These are phyloP conservation scores for Metschnikowia amazonensis DNA, from an alignment of 805 yeast species.

Conservation along the genomic window DNA sequence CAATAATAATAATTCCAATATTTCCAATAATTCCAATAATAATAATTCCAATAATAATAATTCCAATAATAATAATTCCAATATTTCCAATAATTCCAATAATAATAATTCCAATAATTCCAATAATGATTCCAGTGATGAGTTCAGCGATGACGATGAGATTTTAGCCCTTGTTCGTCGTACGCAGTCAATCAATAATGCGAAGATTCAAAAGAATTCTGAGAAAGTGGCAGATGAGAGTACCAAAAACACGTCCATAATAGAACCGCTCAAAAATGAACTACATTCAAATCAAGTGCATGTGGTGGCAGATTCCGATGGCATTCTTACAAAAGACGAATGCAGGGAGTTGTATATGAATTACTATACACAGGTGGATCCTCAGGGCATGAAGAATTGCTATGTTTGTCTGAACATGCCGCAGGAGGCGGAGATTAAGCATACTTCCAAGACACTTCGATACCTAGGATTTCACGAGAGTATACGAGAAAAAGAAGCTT, in stretches of 20 bases:
- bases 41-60: too few relatives aligned
- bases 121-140: slow-evolving; percentile 3
- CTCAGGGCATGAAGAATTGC: slow-evolving; percentile 5
- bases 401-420: neutral
- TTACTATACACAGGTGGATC: slow-evolving; percentile 27
- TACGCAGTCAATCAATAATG: slow-evolving; percentile 16
- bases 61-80: too few relatives aligned
- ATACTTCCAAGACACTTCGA: neutral
- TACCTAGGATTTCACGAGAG: slow-evolving; percentile 1
- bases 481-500: too few relatives aligned
- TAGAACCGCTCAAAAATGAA: neutral
- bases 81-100: too few relatives aligned
- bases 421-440: neutral
- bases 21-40: too few relatives aligned
- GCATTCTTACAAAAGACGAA: slow-evolving; percentile 38
- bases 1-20: too few relatives aligned
- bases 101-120: neutral
- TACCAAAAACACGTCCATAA: too few relatives aligned
- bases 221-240: neutral
- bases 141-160: slow-evolving; percentile 18
- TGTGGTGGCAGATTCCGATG: slow-evolving; percentile 24
- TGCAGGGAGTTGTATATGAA: slow-evolving; percentile 40
- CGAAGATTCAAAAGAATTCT: neutral
- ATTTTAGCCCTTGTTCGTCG: slow-evolving; percentile 14
- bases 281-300: neutral